Base-by-base conservation (phyloP, 2,329 filamentous ascomycete genomes). In the Tolypocladium tropicale region DNA sequence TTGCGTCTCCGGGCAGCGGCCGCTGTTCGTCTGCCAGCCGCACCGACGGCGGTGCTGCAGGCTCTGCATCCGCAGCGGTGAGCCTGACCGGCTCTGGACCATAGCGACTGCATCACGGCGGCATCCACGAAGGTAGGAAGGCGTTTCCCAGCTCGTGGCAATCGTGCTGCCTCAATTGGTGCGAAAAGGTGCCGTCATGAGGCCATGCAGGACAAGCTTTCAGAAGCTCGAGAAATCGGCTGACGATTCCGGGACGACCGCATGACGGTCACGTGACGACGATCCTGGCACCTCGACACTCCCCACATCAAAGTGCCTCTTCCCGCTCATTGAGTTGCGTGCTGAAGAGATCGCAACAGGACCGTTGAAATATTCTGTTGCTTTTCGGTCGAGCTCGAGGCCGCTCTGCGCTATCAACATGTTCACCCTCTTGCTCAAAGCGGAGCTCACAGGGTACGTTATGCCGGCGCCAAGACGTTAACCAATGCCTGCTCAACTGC, bases 401-500 rank as follows among this genome's bases (percentile, higher is more conserved):
- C 28, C 32, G 18, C 46, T 18, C 18, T 49, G 4, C 1, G 12
- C 18, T n/a, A 10, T 21, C 39, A 73, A 57, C 7, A 89, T 90
- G 87, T 81, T 86, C 62, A 80, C 82, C 51, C 77, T 90, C 33
- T 76, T 77, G 52, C 71, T 90, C 39, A 87, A 78, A 36, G 88
- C 87, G 5, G 88, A 90, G 66, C 71, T 90, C 58, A 76, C 78
- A 57, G 87, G 87, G 87, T 89, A 76, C 59, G 76, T 69, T 14
- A 11, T 12, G 30, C 25, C 32, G 11, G 18, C 18, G 10, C 6
- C 12, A 4, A 46, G n/a, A 12, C 6, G 11, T 33, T 9, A n/a
- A 21, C 28, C 1, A n/a, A 18, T 18, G 46, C 10, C 10, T 32
- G 39, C 52, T 41, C 36, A 53, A 32, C 36, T 14, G 5, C 25